These are phyloP conservation scores for Brachypodium distachyon DNA, from an alignment of 202 grass and related monocot genomes.

Conservation along the genomic window DNA sequence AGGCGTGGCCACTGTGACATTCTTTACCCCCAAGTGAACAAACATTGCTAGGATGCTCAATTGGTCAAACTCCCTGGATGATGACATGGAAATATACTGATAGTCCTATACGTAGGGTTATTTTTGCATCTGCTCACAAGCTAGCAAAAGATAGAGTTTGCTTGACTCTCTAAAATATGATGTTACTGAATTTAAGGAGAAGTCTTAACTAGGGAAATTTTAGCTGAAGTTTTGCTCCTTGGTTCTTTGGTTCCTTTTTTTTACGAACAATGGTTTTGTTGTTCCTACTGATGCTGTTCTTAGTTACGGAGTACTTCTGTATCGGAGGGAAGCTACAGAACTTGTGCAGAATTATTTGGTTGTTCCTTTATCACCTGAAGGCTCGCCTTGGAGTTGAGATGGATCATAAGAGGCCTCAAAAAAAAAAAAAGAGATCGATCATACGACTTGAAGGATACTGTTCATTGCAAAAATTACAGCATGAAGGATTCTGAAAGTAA, in stretches of 20 bases:
- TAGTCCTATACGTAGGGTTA: neutral
- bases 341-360: neutral
- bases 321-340: neutral
- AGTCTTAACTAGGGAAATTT: no score
- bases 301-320: neutral
- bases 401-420: no score
- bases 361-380: no score
- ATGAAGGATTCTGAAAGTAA: neutral
- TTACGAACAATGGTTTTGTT: neutral
- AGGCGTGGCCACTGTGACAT: neutral
- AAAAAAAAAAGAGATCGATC: no score
- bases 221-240: no score
- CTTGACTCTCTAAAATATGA: no score
- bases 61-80: neutral
- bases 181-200: no score
- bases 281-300: neutral
- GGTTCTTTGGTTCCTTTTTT: no score
- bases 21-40: constrained; percentile 19
- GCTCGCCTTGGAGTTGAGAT: no score
- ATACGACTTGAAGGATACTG: neutral
- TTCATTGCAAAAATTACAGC: neutral
- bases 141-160: neutral
- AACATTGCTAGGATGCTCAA: neutral
- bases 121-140: neutral
- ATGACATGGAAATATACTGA: neutral